A percentile compares a stretch with the other conserved stretches of the same genome.
Conservation (phyloP, 2,329 filamentous ascomycete genomes). For the Lasiodiplodia gonubiensis region DNA sequence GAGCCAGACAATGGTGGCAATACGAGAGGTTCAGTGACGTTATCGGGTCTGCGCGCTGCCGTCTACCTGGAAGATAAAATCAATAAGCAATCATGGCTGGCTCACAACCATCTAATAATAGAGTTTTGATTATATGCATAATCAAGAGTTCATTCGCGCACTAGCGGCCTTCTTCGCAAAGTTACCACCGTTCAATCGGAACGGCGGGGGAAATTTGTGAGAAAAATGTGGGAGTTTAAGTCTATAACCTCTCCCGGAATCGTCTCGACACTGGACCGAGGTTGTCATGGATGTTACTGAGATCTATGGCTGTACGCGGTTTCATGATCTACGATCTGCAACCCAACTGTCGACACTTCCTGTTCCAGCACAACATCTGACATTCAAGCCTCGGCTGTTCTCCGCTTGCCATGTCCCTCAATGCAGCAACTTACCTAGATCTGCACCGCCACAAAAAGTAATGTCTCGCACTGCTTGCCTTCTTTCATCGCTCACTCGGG, state of each 20-base stretch:
- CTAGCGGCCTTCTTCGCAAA: too few species aligned
- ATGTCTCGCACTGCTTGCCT: background rate
- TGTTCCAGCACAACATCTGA: background rate
- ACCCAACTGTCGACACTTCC: slow-evolving; percentile 3
- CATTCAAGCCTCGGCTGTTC: background rate
- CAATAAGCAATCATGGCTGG: too few species aligned
- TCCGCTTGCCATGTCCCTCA: background rate
- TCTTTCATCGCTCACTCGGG: background rate
- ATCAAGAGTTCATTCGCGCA: too few species aligned
- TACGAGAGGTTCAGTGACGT: background rate
- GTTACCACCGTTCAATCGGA: too few species aligned
- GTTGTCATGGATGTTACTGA: background rate
- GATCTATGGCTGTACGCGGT: background rate
- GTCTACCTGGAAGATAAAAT: too few species aligned
- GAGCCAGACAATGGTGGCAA: background rate
- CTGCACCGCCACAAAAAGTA: slow-evolving; percentile 10
- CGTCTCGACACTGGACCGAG: background rate
- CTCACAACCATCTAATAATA: too few species aligned
- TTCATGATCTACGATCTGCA: slow-evolving; percentile 13
- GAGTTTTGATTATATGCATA: too few species aligned
- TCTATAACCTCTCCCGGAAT: too few species aligned
- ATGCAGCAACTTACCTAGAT: background rate
- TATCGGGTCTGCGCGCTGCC: background rate
- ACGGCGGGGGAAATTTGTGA: too few species aligned
- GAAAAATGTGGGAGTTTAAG: too few species aligned